phyloP scores from a whole-genome alignment of 371 early-diverging fungal species.

The Sanchytrium tribonematis region DNA sequence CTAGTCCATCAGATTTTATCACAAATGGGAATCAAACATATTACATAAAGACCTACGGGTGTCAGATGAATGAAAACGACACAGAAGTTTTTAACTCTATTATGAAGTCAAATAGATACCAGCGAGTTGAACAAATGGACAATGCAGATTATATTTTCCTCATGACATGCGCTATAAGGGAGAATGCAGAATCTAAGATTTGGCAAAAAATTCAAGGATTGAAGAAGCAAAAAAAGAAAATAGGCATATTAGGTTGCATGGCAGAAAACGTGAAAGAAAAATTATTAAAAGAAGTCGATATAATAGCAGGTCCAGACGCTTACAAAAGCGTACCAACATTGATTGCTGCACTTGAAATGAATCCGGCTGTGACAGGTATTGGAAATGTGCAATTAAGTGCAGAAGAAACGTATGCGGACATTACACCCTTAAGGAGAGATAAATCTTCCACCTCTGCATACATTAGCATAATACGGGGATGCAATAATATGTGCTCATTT shows the following conservation, averaged over 20 bases:
- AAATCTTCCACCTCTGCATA: background rate
- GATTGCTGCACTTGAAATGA: background rate
- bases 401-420: background rate
- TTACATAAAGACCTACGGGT: slow-evolving; percentile 1
- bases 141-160: background rate
- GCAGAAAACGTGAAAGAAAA: background rate
- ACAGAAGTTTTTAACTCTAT: background rate
- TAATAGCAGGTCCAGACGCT: background rate
- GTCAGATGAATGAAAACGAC: background rate
- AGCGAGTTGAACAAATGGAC: background rate
- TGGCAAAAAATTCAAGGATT: background rate
- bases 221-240: background rate
- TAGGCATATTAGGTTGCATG: background rate
- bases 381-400: background rate
- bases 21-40: too few relatives aligned
- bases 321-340: background rate
- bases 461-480: slow-evolving; percentile 1
- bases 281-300: background rate
- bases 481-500: slow-evolving; percentile 1
- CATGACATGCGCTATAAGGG: background rate
- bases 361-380: background rate
- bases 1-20: too few relatives aligned
- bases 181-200: slow-evolving; percentile 1
- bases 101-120: background rate
- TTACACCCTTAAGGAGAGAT: background rate